Conservation (phyloP, 768 basidiomycete genomes). For the Termitomyces sp. region DNA sequence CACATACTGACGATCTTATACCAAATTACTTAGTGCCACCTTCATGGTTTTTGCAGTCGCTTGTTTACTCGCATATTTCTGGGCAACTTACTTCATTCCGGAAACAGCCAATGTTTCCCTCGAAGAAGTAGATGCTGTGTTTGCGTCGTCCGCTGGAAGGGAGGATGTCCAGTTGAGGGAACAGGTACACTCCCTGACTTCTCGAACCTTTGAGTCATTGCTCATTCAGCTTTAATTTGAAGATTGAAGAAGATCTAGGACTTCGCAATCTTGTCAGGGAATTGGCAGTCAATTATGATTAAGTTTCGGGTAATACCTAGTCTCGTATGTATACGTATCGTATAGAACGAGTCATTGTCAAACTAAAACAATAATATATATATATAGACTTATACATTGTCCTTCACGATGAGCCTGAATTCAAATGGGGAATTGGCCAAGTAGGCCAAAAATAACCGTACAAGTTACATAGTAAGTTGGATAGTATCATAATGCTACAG, state of each 20-base stretch:
- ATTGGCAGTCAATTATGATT: constrained; percentile 4
- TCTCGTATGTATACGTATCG: not conserved
- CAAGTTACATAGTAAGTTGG: not conserved
- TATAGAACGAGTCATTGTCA: not conserved
- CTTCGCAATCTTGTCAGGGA: constrained; percentile 12
- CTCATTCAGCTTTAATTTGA: not conserved
- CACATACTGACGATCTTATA: not conserved
- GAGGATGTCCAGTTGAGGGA: constrained; percentile 46
- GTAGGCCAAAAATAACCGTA: not conserved
- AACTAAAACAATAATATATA: not conserved
- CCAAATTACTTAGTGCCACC: constrained; percentile 40
- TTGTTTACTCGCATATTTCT: constrained; percentile 62
- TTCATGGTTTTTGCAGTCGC: constrained; percentile 62
- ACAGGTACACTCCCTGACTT: constrained; percentile 36
- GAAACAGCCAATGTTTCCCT: constrained; percentile 74
- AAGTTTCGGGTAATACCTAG: not conserved
- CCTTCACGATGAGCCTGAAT: not conserved
- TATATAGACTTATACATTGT: not conserved
- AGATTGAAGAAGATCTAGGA: constrained; percentile 44
- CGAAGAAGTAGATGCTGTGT: constrained; percentile 71
- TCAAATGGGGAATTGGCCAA: not conserved
- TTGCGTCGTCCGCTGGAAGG: constrained; percentile 49
- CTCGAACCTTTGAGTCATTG: not conserved
- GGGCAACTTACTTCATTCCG: constrained; percentile 64
- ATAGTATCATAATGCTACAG: not conserved